phyloP scores from a whole-genome alignment of 2,329 filamentous ascomycete species.

The Botrytis fragariae region DNA sequence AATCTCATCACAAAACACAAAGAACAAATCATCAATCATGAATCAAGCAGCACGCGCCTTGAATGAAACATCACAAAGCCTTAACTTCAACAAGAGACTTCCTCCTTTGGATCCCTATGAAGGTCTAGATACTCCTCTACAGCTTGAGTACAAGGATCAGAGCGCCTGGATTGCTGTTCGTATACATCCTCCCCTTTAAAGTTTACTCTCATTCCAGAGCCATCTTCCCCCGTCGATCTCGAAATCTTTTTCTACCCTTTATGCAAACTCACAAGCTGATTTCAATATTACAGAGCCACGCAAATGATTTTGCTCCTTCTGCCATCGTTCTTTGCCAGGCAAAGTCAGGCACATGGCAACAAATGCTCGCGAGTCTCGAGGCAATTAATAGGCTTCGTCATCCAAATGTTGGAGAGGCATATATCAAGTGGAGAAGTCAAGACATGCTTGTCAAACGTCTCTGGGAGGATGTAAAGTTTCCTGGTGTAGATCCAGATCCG shows the following conservation, averaged over 20 bases:
- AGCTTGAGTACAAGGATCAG: neutral
- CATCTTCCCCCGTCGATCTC: neutral
- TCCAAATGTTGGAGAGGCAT: neutral
- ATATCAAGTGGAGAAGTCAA: slow-evolving; percentile 10
- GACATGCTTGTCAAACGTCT: slow-evolving; percentile 9
- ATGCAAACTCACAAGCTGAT: neutral
- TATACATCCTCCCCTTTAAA: neutral
- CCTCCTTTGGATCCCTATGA: neutral
- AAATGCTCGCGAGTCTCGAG: neutral
- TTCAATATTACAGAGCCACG: neutral
- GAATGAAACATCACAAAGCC: neutral
- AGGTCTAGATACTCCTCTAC: neutral
- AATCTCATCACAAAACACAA: neutral
- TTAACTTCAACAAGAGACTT: neutral
- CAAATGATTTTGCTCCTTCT: neutral
- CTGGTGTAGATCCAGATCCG: neutral
- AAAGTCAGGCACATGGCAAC: neutral
- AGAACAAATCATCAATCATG: neutral
- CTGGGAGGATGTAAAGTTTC: neutral
- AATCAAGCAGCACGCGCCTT: neutral
- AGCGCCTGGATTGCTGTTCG: neutral
- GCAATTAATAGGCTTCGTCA: neutral
- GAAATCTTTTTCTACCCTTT: neutral
- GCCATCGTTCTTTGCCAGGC: neutral
- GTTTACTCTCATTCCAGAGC: neutral